A percentile compares a stretch with the other conserved stretches of the same genome.
Evolutionary conservation across 805 yeast species (phyloP).

Genomic region (Helenozyma rhizophorensis): DNA sequence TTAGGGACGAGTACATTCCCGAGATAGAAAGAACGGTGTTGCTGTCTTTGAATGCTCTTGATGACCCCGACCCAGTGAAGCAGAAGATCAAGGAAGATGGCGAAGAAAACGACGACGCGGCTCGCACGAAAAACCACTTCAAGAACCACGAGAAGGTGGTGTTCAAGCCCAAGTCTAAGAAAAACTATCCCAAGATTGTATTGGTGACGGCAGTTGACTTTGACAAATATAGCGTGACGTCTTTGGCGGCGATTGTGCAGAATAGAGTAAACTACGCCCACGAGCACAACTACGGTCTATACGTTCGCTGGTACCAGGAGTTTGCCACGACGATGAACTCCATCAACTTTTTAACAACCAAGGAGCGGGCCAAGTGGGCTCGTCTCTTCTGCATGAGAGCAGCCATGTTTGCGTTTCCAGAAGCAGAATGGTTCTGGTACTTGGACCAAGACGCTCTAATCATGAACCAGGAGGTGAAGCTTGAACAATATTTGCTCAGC

Average conservation of each 20-base stretch:
- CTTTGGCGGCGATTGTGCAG: conserved; percentile 67
- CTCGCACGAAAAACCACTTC: conserved; percentile 51
- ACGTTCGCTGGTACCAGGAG: conserved; percentile 82
- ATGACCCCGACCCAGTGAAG: conserved; percentile 34
- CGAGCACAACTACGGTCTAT: conserved; percentile 74
- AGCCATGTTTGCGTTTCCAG: conserved; percentile 91
- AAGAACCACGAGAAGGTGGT: conserved; percentile 62
- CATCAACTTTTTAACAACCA: conserved; percentile 34
- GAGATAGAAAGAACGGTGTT: conserved; percentile 30
- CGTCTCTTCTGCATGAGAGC: conserved; percentile 65
- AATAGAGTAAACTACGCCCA: conserved; percentile 88
- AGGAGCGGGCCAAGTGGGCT: conserved; percentile 56
- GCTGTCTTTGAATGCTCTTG: conserved; percentile 38
- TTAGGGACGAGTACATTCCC: conserved; percentile 41
- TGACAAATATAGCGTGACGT: conserved; percentile 55
- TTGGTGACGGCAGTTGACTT: conserved; percentile 78
- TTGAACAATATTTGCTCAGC: conserved; percentile 55
- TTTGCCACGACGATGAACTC: conserved; percentile 57
- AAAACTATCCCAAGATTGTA: conserved; percentile 58
- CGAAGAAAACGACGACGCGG: conserved; percentile 41
- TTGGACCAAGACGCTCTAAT: conserved; percentile 74
- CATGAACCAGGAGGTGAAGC: conserved; percentile 62
- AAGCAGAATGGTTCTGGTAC: conserved; percentile 88
- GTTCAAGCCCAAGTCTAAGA: conserved; percentile 31
- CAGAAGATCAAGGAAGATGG: conserved; percentile 42